Evolutionary conservation across 805 yeast species (phyloP).

Genomic region (Wickerhamiella azyma): DNA sequence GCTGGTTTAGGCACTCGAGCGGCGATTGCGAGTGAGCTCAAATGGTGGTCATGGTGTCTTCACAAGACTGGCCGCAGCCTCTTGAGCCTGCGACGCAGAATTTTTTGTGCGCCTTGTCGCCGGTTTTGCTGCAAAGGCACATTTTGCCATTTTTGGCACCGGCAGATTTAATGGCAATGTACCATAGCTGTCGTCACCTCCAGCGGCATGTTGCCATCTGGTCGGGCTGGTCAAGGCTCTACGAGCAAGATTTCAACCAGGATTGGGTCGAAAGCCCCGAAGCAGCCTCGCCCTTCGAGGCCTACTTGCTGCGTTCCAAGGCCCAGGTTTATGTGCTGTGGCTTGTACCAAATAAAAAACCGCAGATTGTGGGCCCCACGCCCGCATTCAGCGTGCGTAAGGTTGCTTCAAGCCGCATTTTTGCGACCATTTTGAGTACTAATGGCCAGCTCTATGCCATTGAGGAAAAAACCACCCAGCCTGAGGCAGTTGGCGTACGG

Average conservation of each 20-base stretch:
- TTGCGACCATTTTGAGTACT: neutral
- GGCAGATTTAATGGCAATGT: slow-evolving; percentile 4
- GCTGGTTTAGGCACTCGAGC: no score
- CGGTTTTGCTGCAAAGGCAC: slow-evolving; percentile 4
- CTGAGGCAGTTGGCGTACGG: slow-evolving; percentile 1
- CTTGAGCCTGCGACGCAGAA: neutral
- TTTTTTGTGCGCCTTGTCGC: neutral
- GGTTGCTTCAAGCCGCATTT: neutral
- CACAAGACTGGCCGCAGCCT: neutral
- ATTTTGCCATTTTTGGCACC: slow-evolving; percentile 4
- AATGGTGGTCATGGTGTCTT: neutral
- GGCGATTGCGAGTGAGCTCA: neutral
- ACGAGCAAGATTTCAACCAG: slow-evolving; percentile 1
- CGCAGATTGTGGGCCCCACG: slow-evolving; percentile 7
- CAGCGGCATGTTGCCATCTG: neutral
- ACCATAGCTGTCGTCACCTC: slow-evolving; percentile 1
- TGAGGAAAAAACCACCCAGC: neutral
- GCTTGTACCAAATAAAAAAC: slow-evolving; percentile 4
- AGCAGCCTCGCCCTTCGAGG: slow-evolving; percentile 4
- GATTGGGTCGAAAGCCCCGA: neutral
- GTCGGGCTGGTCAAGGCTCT: slow-evolving; percentile 4
- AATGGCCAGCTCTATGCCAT: slow-evolving; percentile 6
- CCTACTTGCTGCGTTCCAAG: slow-evolving; percentile 1
- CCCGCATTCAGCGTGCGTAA: slow-evolving; percentile 5
- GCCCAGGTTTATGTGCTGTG: slow-evolving; percentile 7